Conservation (phyloP, 352 stramenopile genomes). For the Ophiocytium majus region DNA sequence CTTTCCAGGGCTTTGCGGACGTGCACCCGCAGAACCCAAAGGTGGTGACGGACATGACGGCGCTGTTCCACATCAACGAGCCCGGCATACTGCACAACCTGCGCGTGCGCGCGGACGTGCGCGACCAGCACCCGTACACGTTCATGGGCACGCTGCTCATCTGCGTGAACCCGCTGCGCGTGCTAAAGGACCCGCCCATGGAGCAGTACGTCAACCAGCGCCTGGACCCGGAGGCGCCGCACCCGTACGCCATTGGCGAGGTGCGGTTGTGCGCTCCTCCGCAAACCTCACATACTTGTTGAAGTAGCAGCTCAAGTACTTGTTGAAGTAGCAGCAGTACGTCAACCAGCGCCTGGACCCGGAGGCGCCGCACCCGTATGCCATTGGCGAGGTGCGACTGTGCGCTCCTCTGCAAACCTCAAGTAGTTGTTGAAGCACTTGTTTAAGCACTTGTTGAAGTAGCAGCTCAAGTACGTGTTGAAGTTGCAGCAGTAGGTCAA, state of each 20-base stretch:
- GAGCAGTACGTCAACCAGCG: slow-evolving; percentile 34
- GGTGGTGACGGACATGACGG: slow-evolving; percentile 76
- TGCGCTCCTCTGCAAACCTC: too few relatives aligned
- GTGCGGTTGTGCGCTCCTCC: too few relatives aligned
- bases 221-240: slow-evolving; percentile 49
- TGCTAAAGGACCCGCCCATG: slow-evolving; percentile 68
- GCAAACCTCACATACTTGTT: too few relatives aligned
- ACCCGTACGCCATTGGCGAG: slow-evolving; percentile 60
- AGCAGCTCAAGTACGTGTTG: too few relatives aligned
- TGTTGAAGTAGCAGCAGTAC: too few relatives aligned
- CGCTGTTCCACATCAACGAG: slow-evolving; percentile 89
- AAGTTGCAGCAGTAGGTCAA: slow-evolving; percentile 44
- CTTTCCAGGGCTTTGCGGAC: slow-evolving; percentile 45
- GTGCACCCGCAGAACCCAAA: slow-evolving; percentile 53
- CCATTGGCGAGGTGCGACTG: slow-evolving; percentile 58
- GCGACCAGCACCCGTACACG: slow-evolving; percentile 74
- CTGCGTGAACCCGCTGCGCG: slow-evolving; percentile 80
- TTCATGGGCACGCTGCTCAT: slow-evolving; percentile 89
- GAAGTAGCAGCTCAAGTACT: too few relatives aligned
- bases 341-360: slow-evolving; percentile 45
- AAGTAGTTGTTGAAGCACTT: too few relatives aligned
- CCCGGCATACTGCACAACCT: slow-evolving; percentile 83
- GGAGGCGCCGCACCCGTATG: slow-evolving; percentile 57
- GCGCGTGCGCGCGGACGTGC: slow-evolving; percentile 73
- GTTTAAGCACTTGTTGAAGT: too few relatives aligned